Evolutionary conservation across 148 eudicot genomes (phyloP), one percentile per base, ranked within the genome.

Genomic region (Vaccinium vitisidaea): DNA sequence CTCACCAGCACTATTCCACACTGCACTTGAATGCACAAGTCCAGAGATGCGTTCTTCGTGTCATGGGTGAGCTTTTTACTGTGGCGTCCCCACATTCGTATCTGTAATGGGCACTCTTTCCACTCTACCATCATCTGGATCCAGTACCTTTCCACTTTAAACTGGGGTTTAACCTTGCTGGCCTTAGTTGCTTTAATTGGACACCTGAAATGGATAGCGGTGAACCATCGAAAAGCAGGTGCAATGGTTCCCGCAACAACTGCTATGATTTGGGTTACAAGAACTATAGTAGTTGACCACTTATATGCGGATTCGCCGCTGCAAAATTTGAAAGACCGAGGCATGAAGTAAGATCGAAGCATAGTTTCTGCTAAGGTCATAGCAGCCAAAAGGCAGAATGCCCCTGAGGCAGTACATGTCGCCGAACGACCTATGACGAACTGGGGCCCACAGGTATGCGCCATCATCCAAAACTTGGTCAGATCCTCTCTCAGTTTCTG

Each of bases 351-450:
- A 59, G 84, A 65, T n/a, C 91, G 81, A 53, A 90, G 48, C 39
- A 83, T 77, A 25, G 89, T 90, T 59, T 88, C 91, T 25, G 80
- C 87, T 56, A 90, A 86, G 63, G 84, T 82, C 53, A 84, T 54
- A 5, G 89, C 82, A 75, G 84, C 86, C 15, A 91, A 55, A 39
- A 91, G 86, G 59, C 90, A 90, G 65, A 88, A 90, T 0, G 89
- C 91, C 75, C 93, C 93, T 0, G 93, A 90, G 59, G 93, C 92
- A 8, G 89, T 90, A 67, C 92, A 90, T 1, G 93, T 90, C 0
- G 92, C 91, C 2, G 88, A 83, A 19, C 92, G 89, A 25, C 89
- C 92, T 36, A 86, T 76, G 80, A 91, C 92, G 78, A 91, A 91
- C 54, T 91, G 93, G 0, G 93, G 93, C 63, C 82, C 79, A 48